phyloP scores from a whole-genome alignment of 2,329 filamentous ascomycete genomes.

The Scytalidium lignicola region DNA sequence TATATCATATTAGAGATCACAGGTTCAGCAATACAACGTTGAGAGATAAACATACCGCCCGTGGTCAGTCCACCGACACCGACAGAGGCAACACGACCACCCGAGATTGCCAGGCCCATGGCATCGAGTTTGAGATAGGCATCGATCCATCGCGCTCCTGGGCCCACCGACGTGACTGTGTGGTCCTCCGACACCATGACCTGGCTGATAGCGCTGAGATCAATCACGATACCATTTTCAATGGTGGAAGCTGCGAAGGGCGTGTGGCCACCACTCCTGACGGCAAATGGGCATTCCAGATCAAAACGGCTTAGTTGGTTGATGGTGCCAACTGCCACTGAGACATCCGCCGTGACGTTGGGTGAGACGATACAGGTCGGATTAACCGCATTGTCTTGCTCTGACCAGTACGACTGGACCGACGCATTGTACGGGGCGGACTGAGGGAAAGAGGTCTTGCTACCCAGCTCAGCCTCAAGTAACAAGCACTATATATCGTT shows the following conservation, averaged over 20 bases:
- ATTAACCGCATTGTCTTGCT: slow-evolving; percentile 10
- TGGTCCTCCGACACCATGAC: slow-evolving; percentile 20
- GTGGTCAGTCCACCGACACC: slow-evolving; percentile 34
- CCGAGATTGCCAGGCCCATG: slow-evolving; percentile 27
- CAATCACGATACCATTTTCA: slow-evolving; percentile 42
- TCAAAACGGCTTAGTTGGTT: neutral
- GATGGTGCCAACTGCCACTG: slow-evolving; percentile 9
- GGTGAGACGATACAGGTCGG: slow-evolving; percentile 25
- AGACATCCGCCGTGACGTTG: slow-evolving; percentile 17
- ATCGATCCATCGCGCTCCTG: slow-evolving; percentile 32
- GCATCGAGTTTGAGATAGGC: slow-evolving; percentile 31
- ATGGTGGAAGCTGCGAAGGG: slow-evolving; percentile 47
- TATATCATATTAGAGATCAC: neutral
- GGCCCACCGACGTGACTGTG: slow-evolving; percentile 26
- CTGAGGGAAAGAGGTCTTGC: slow-evolving; percentile 4
- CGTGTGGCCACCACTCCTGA: slow-evolving; percentile 54
- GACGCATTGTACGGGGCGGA: slow-evolving; percentile 4
- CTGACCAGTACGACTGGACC: slow-evolving; percentile 11
- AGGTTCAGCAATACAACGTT: neutral
- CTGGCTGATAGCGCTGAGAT: slow-evolving; percentile 29
- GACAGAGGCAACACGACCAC: slow-evolving; percentile 31
- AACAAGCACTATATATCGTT: neutral
- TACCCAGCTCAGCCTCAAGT: neutral
- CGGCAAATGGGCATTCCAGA: slow-evolving; percentile 39
- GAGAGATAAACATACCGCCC: slow-evolving; percentile 20